Base-by-base conservation (phyloP, 208 protist species). In the Naegleria gruberi region DNA sequence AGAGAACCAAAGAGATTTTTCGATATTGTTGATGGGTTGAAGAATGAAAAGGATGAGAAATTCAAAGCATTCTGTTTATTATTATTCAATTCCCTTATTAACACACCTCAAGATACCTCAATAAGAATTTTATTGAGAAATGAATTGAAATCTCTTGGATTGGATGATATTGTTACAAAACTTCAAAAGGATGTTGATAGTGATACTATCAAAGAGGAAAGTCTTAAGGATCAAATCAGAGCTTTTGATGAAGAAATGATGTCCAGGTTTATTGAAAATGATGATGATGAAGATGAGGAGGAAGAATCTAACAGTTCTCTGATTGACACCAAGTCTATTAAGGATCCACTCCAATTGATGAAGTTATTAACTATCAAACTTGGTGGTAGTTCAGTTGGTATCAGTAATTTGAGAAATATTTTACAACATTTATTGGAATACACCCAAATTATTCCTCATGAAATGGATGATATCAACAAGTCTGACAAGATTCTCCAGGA, bases 241-340 rank as follows among this genome's bases (percentile, higher is more conserved):
- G 12, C 26, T 6, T 87, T 42, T 41, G 83, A 87, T 37, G 83
- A 87, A 87, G 83, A 87, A 87, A 87, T 87, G 83, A 55, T 45
- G 44, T 40, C 19, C 40, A 43, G 43, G 23, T 87, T 55, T 8
- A 87, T 87, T 4, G 83, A 87, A 44, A 37, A 44, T 4, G 77
- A 41, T 83, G 77, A 83, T 26, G 57, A 74, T n/a, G 57, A 74
- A 37, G 23, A 74, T n/a, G 57, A 74, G 57, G 77, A 83, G 30
- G 73, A 41, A 12, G 73, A 42, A 82, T 10, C 73, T 12, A 41
- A 8, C 30, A 30, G 5, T 4, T 19, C 17, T 12, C 17, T 15
- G 1, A 44, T 44, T 15, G 40, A 83, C 15, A 37, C 44, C 8
- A 45, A 42, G 41, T 40, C 34, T 30, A 7, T 84, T 44, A 42